Evolutionary conservation across 1,284 basidiomycete genomes (phyloP).

Genomic region (Ustilago vetiveriae): DNA sequence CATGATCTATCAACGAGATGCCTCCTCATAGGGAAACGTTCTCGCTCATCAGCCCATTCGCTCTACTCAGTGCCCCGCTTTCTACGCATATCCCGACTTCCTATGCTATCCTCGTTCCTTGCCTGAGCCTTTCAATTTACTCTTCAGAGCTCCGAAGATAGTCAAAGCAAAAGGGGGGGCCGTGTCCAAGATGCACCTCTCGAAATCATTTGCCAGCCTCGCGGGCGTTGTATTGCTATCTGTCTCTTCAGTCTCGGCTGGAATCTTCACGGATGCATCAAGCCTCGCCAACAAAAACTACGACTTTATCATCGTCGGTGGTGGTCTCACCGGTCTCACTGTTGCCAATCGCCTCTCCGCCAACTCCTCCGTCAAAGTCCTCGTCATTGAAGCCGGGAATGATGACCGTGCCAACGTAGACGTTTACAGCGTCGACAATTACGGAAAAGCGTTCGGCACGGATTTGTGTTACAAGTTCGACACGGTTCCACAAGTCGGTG

Average conservation of each 20-base stretch:
- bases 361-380: constrained; percentile 52
- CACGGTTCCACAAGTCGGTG: constrained; percentile 68
- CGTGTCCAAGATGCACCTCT: constrained; percentile 25
- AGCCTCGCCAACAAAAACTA: constrained; percentile 11
- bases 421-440: constrained; percentile 66
- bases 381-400: constrained; percentile 65
- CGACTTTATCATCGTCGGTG: constrained; percentile 66
- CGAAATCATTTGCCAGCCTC: constrained; percentile 18
- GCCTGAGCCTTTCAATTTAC: too few species aligned
- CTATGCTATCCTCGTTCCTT: too few species aligned
- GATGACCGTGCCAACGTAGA: constrained; percentile 39
- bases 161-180: too few species aligned
- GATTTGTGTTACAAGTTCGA: constrained; percentile 72
- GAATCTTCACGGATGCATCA: constrained; percentile 20
- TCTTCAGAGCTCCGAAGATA: too few species aligned
- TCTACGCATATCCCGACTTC: too few species aligned
- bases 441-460: constrained; percentile 70
- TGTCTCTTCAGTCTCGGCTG: constrained; percentile 10
- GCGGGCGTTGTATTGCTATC: constrained; percentile 11
- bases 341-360: constrained; percentile 63
- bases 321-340: constrained; percentile 62
- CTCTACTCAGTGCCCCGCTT: too few species aligned
- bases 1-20: too few species aligned
- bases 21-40: too few species aligned
- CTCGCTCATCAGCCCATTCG: too few species aligned